A percentile compares a stretch with the other conserved stretches of the same genome.
phyloP scores from a whole-genome alignment of 2,329 filamentous ascomycete species.

The Plenodomus biglobosus region DNA sequence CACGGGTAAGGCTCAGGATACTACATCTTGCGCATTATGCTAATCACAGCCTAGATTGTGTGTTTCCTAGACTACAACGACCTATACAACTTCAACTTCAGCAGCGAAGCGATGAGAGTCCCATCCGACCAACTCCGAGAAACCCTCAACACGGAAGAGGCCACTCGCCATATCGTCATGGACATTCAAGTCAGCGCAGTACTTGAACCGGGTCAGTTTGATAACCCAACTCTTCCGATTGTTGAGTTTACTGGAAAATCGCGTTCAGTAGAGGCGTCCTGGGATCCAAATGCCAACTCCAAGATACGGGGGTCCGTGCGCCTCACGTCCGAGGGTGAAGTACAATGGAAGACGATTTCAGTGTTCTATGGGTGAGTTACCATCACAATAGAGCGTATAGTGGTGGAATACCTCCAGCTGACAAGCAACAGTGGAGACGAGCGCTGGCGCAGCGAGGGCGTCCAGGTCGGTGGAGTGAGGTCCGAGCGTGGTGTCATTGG shows the following conservation, averaged over 20 bases:
- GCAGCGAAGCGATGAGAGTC: slow-evolving; percentile 40
- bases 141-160: slow-evolving; percentile 65
- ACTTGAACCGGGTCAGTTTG: slow-evolving; percentile 59
- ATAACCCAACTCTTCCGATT: slow-evolving; percentile 62
- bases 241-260: slow-evolving; percentile 68
- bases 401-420: slow-evolving; percentile 24
- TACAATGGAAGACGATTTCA: slow-evolving; percentile 72
- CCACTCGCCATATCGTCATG: slow-evolving; percentile 70
- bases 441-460: slow-evolving; percentile 73
- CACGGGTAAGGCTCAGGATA: slow-evolving; percentile 54
- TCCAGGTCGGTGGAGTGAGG: slow-evolving; percentile 69
- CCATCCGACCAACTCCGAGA: slow-evolving; percentile 47
- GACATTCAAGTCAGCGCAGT: slow-evolving; percentile 63
- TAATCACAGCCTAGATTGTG: slow-evolving; percentile 42
- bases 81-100: slow-evolving; percentile 72
- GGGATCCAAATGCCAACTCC: slow-evolving; percentile 70
- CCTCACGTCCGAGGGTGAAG: slow-evolving; percentile 68
- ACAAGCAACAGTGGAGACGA: slow-evolving; percentile 59
- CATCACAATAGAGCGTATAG: not conserved
- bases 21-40: not conserved
- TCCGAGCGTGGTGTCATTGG: slow-evolving; percentile 70
- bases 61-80: slow-evolving; percentile 55
- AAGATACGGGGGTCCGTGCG: slow-evolving; percentile 65
- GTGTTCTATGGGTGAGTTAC: slow-evolving; percentile 55
- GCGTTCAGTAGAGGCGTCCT: slow-evolving; percentile 62